Evolutionary conservation across 306 rosid genomes (phyloP), one percentile per base, ranked within the genome.

Genomic region (Morella rubra): DNA sequence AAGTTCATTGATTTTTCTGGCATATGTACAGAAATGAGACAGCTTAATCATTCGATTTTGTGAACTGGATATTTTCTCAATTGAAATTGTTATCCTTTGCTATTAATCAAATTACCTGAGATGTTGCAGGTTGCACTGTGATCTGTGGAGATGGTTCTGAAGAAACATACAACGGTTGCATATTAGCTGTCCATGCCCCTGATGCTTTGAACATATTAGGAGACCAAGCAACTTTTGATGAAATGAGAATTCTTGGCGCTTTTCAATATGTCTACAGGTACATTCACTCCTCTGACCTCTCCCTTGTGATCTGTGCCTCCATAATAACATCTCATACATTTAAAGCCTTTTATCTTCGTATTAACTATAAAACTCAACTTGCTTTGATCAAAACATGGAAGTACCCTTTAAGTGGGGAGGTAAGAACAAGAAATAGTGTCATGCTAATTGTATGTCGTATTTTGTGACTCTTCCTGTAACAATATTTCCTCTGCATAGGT

Each of bases 231-330:
- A 91, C 97, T 46, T 82, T 73, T 6, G 87, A 87, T 27, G 96
- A 94, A 64, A 64, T 75, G 65, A 90, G 97, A 90, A 82, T 94
- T 62, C 93, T 94, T n/a, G 97, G 97, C 55, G 98, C 98, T 77
- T 94, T 94, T 84, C 97, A 90, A 83, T 94, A 91, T 71, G 91
- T 85, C 4, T 82, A 90, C 81, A 91, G 98, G 98, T 94, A 72
- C 10, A 77, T 71, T 80, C 60, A 53, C 44, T 68, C 68, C 46
- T n/a, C n/a, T n/a, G n/a, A n/a, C n/a, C n/a, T 67, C 56, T n/a
- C 42, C 44, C 52, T 71, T 62, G 46, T 44, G 59, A 58, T 54
- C 42, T 70, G 12, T 32, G 6, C 68, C 19, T 16, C 13, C 68
- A 27, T 27, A 18, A 18, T 18, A 2, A 1, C 14, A 10, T 14